Percentiles rank a stretch among this genome's conserved stretches.
These are phyloP conservation scores for Anaeromyces robustus DNA, from an alignment of 192 early-diverging fungal genomes.

Conservation along the genomic window DNA sequence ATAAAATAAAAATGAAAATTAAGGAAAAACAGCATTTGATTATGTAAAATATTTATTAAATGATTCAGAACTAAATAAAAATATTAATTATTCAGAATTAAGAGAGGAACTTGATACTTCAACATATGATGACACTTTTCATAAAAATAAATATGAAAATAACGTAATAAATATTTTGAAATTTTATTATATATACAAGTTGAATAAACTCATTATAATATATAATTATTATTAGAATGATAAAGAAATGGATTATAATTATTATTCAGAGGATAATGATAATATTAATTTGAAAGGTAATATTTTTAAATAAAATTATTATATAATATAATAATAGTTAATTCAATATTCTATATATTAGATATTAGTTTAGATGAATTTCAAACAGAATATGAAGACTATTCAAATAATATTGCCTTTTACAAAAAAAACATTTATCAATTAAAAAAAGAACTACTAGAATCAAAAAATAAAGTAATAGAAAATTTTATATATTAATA, in stretches of 20 bases:
- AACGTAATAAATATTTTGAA: too few relatives aligned
- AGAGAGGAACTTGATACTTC: background rate
- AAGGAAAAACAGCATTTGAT: background rate
- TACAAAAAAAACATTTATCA: background rate
- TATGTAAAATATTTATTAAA: background rate
- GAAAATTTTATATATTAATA: background rate
- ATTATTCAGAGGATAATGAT: background rate
- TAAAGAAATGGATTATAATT: background rate
- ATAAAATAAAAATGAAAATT: background rate
- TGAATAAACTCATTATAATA: too few relatives aligned
- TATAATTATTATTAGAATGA: background rate
- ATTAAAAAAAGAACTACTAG: background rate
- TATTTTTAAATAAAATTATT: background rate
- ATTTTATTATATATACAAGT: too few relatives aligned
- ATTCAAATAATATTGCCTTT: background rate
- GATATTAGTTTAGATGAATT: background rate
- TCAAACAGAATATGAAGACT: background rate
- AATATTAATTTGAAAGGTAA: background rate
- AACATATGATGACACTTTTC: background rate
- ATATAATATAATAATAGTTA: too few relatives aligned
- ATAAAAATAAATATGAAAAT: background rate
- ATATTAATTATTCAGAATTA: background rate
- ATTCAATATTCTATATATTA: too few relatives aligned
- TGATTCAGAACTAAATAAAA: background rate
- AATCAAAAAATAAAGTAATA: background rate